Base-by-base conservation (phyloP, 345 rosid species). In the Citrus medica region DNA sequence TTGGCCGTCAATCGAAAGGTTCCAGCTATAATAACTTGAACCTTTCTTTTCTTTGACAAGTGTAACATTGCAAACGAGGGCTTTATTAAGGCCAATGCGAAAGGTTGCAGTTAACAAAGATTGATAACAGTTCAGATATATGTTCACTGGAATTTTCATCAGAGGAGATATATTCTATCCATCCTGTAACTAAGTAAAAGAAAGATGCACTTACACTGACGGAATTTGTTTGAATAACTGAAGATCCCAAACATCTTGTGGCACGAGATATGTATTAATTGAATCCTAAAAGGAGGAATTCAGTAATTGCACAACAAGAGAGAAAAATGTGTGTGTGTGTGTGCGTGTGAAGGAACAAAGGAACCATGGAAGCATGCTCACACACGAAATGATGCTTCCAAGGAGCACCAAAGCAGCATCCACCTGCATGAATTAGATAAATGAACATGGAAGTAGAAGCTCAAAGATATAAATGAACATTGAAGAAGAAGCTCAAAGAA, bases 241-340 rank as follows among this genome's bases (percentile, higher is more conserved):
- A 79, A 92, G 97, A 84, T 91, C 98, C 98, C 98, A 95, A 25
- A 90, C 82, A 84, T 95, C 98, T 83, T 89, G 95, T 76, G 95
- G 93, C 80, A 95, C 89, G 69, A 83, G 61, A 83, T 79, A 90
- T 59, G 82, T 65, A 75, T 77, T 88, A 60, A 82, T 72, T 69
- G 81, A 71, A 81, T 90, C 90, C 98, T 95, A 86, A 81, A 78
- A 71, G 55, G 80, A 62, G 32, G 59, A 42, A 19, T 58, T 58
- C 46, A 22, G 46, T 64, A 70, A 71, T 28, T 48, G 65, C 79
- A 66, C 22, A 80, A 74, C 33, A 80, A 53, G 71, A 9, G 46
- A 24, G 60, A 30, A 25, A 42, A 10, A 42, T 3, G 30, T 37
- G 22, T 17, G 66, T 42, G 42, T 37, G 40, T 38, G 42, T 38